Evolutionary conservation across 1,284 basidiomycete species (phyloP).

Genomic region (Phaffia rhodozyma): DNA sequence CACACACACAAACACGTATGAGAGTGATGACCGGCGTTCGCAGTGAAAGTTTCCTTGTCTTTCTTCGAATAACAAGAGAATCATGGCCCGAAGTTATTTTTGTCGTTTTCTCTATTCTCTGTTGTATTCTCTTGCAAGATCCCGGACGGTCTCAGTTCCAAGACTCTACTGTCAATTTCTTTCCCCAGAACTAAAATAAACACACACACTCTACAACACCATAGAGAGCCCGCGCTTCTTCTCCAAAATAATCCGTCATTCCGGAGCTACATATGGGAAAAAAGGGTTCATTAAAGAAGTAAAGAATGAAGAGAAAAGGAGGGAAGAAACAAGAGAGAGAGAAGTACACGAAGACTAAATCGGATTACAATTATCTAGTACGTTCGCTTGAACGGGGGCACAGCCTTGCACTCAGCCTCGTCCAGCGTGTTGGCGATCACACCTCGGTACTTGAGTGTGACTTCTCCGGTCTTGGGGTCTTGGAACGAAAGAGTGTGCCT

Average conservation of each 20-base stretch:
- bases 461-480: constrained; percentile 58
- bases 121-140: too few relatives aligned
- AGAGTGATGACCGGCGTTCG: too few relatives aligned
- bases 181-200: background rate
- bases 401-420: constrained; percentile 77
- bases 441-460: constrained; percentile 76
- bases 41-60: too few relatives aligned
- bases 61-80: too few relatives aligned
- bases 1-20: too few relatives aligned
- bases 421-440: constrained; percentile 83
- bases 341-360: background rate
- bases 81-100: too few relatives aligned
- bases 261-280: background rate
- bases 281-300: background rate
- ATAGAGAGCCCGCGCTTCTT: too few relatives aligned
- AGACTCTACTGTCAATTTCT: background rate
- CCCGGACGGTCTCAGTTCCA: too few relatives aligned
- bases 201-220: background rate
- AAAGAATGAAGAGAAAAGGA: background rate
- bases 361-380: constrained; percentile 16
- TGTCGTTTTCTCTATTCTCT: too few relatives aligned
- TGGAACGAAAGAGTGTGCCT: constrained; percentile 77
- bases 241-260: too few relatives aligned
- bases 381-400: constrained; percentile 30
- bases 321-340: background rate